These are phyloP conservation scores for Botryosphaeria dothidea DNA, from an alignment of 2,329 filamentous ascomycete genomes.

Conservation along the genomic window DNA sequence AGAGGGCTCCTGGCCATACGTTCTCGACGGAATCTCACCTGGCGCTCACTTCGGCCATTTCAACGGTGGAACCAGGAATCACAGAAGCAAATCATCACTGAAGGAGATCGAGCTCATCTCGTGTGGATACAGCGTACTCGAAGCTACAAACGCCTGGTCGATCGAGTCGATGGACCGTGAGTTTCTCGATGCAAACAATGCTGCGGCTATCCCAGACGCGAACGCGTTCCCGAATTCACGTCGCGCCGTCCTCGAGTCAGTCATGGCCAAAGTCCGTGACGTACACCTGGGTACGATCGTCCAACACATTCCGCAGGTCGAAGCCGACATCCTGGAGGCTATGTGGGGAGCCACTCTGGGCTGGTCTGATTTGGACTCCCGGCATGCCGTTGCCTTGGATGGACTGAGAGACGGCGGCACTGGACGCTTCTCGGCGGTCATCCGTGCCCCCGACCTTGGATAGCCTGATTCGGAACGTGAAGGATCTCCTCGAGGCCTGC, in stretches of 20 bases:
- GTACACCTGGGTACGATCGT: conserved; percentile 41
- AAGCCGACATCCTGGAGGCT: conserved; percentile 34
- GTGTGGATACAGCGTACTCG: conserved; percentile 54
- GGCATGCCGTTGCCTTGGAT: conserved; percentile 43
- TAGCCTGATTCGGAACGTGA: too few species aligned
- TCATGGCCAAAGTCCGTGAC: conserved; percentile 42
- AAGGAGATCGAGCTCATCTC: conserved; percentile 56
- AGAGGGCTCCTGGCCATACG: conserved; percentile 50
- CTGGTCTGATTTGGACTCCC: conserved; percentile 34
- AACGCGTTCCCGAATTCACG: conserved; percentile 21
- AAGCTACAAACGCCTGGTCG: conserved; percentile 28
- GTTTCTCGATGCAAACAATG: conserved; percentile 16
- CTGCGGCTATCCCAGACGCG: conserved; percentile 23
- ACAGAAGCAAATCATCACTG: conserved; percentile 35
- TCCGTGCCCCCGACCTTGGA: not conserved
- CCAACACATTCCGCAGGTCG: conserved; percentile 36
- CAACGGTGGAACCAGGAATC: conserved; percentile 36
- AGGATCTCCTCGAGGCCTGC: not conserved
- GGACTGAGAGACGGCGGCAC: conserved; percentile 42
- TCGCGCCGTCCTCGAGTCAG: conserved; percentile 29
- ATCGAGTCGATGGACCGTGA: conserved; percentile 35
- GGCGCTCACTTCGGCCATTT: conserved; percentile 46
- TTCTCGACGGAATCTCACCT: conserved; percentile 54
- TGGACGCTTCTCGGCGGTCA: conserved; percentile 40
- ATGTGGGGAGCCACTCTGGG: conserved; percentile 35